A percentile compares a stretch with the other conserved stretches of the same genome.
These are phyloP conservation scores for Hypoxylon sp. DNA, from an alignment of 2,329 filamentous ascomycete genomes.

Conservation along the genomic window DNA sequence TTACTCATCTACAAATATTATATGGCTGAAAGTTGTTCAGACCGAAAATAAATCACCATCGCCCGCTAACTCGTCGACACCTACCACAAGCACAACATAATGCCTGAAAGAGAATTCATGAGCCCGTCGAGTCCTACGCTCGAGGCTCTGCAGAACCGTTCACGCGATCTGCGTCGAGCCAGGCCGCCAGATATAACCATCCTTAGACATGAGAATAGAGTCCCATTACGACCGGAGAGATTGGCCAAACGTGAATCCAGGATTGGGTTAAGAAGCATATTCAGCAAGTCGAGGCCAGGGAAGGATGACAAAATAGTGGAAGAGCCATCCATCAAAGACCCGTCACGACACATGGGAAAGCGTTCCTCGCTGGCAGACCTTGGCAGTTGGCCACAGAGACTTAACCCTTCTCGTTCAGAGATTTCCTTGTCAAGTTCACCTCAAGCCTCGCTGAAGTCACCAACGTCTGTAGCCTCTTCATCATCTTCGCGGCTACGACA, in stretches of 20 bases:
- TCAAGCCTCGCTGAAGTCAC: conserved; percentile 39
- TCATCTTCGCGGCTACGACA: conserved; percentile 32
- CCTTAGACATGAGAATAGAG: conserved; percentile 56
- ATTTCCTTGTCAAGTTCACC: conserved; percentile 51
- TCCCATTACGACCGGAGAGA: conserved; percentile 62
- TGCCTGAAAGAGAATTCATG: conserved; percentile 31
- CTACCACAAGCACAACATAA: conserved; percentile 20
- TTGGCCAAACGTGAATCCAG: conserved; percentile 66
- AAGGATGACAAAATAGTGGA: conserved; percentile 53
- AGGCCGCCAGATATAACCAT: conserved; percentile 59
- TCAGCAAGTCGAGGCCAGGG: conserved; percentile 61
- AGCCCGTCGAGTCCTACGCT: conserved; percentile 49
- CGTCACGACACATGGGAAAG: conserved; percentile 57
- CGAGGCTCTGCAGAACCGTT: conserved; percentile 53
- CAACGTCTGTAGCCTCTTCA: conserved; percentile 24
- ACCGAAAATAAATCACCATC: conserved; percentile 13
- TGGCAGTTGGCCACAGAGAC: conserved; percentile 60
- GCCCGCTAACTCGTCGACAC: conserved; percentile 19
- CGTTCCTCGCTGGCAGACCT: conserved; percentile 65
- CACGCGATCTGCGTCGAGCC: conserved; percentile 55
- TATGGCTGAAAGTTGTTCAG: conserved; percentile 25
- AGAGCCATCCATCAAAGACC: conserved; percentile 51
- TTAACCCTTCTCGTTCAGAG: conserved; percentile 57
- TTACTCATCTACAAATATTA: conserved; percentile 25
- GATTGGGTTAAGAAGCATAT: conserved; percentile 66